Evolutionary conservation across 129 eudicot genomes (phyloP).

Genomic region (Heracleum sosnowskyi): DNA sequence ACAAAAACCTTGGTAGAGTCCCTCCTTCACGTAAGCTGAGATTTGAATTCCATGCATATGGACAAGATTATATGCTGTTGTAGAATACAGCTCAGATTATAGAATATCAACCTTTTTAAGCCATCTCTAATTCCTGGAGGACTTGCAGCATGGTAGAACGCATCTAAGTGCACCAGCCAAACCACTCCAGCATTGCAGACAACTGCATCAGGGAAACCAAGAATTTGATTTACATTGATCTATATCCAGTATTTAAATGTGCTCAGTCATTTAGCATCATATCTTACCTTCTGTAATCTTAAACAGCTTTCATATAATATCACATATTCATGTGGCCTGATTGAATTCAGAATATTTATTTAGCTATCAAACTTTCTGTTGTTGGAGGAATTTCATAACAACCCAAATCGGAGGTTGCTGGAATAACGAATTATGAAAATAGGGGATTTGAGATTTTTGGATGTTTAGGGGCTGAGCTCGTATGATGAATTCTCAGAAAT

Average conservation of each 20-base stretch:
- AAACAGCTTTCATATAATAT: not conserved
- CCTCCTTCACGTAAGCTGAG: conserved; percentile 29
- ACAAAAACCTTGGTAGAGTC: conserved; percentile 29
- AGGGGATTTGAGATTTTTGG: no score
- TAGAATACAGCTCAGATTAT: not conserved
- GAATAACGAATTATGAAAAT: no score
- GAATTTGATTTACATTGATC: not conserved
- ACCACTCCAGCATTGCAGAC: conserved; percentile 41
- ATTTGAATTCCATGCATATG: not conserved
- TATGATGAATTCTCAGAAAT: no score
- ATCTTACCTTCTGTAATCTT: conserved; percentile 2
- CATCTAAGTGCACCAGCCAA: conserved; percentile 53
- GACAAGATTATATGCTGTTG: not conserved
- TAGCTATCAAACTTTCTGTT: no score
- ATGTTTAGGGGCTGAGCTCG: no score
- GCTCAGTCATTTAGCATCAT: not conserved
- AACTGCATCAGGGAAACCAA: conserved; percentile 19
- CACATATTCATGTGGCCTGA: no score
- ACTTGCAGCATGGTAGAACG: conserved; percentile 31
- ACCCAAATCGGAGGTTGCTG: no score
- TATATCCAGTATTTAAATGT: not conserved
- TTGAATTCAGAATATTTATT: no score
- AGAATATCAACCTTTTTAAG: conserved; percentile 19
- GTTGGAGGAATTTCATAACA: no score
- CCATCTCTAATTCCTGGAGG: conserved; percentile 40